These are phyloP conservation scores for Globisporangium emineosum DNA, from an alignment of 352 stramenopile genomes.

Conservation along the genomic window DNA sequence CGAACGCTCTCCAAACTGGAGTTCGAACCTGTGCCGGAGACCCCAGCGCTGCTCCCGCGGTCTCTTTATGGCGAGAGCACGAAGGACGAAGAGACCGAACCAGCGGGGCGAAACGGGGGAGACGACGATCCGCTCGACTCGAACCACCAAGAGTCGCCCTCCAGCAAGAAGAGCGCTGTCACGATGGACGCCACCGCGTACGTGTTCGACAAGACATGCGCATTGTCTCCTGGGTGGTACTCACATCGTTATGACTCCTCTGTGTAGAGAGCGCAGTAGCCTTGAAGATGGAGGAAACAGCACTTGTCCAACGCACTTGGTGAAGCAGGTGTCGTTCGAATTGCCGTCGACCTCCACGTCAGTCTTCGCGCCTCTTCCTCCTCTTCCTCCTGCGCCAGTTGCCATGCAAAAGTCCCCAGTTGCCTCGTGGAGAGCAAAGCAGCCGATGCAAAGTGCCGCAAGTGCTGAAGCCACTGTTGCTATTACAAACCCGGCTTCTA, in stretches of 20 bases:
- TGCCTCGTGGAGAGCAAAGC: constrained; percentile 2
- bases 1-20: constrained; percentile 49
- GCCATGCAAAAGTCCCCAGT: background rate
- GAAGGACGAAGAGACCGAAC: constrained; percentile 10
- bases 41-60: constrained; percentile 35
- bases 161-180: background rate
- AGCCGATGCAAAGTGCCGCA: background rate
- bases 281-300: background rate
- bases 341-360: constrained; percentile 28
- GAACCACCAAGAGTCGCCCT: constrained; percentile 4
- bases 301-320: background rate
- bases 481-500: background rate
- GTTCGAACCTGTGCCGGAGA: constrained; percentile 66
- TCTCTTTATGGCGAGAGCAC: constrained; percentile 27
- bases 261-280: background rate
- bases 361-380: constrained; percentile 10
- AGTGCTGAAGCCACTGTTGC: background rate
- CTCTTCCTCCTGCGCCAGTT: constrained; percentile 9
- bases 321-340: constrained; percentile 14
- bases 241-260: too few relatives aligned
- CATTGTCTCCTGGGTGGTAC: background rate
- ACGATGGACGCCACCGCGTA: background rate
- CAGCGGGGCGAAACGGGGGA: background rate
- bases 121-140: background rate
- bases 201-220: background rate